Evolutionary conservation across 2,329 filamentous ascomycete species (phyloP), one percentile per base, ranked within the genome.

Genomic region (Fusarium sambucinum): DNA sequence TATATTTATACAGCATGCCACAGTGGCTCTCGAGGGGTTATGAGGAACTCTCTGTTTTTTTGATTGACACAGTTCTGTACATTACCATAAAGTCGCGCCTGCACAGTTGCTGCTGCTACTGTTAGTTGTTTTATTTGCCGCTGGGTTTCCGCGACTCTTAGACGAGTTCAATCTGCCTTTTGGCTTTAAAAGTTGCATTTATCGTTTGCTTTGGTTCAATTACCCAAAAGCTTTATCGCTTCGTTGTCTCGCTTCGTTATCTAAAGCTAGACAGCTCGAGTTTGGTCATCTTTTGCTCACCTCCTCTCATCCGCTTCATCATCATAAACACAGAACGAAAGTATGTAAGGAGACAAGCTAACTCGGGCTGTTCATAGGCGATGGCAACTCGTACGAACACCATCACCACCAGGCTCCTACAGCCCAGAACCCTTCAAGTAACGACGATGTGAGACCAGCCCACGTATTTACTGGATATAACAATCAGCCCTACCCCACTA

Each of bases 391-490:
- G 75, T 89, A 89, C 82, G 85, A 89, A 78, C 85, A 90, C 76
- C 90, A 90, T 77, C 90, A 92, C 76, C 86, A 87, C 72, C 87
- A 88, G 76, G 83, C 86, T 60, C 86, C 86, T 59, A 86, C 84
- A 72, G 84, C 83, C 48, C 82, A 86, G 66, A 80, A 83, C 62
- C 78, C 82, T 63, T 75, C 84, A 59, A 75, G 77, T 69, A 69
- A 75, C 63, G 86, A 89, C 66, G 91, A 94, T 75, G 85, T 92
- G 65, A 90, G 92, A 71, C 90, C 90, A 58, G 83, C 88, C 41
- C 92, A 96, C 64, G 89, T 90, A 70, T 96, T 96, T 79, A 84
- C 87, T 48, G 87, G 87, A 47, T 93, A 94, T 74, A 85, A 81
- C 55, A 80, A 85, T 30, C 93, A 92, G 75, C 83, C 83, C 54